phyloP scores from a whole-genome alignment of 1,139 yeast species.

The Yamadazyma mexicana region DNA sequence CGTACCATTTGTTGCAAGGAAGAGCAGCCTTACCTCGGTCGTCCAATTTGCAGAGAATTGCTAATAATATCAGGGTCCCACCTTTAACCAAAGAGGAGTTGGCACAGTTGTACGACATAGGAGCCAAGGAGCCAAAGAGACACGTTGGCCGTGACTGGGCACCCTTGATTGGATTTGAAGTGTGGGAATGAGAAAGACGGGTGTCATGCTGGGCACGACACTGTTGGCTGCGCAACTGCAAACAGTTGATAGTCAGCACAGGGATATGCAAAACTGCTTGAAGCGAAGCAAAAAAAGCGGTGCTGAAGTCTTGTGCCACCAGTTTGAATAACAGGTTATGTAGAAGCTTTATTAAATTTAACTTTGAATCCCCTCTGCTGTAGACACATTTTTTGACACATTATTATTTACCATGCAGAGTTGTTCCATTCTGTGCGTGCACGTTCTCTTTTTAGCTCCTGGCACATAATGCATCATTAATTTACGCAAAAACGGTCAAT shows the following conservation, averaged over 20 bases:
- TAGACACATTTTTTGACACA: neutral
- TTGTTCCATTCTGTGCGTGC: neutral
- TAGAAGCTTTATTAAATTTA: no score
- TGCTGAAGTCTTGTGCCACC: no score
- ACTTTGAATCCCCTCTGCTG: no score
- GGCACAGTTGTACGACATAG: conserved; percentile 39
- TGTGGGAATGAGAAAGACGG: neutral
- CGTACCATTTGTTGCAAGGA: conserved; percentile 38
- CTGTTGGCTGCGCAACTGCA: no score
- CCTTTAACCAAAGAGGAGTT: conserved; percentile 46
- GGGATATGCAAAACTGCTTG: neutral
- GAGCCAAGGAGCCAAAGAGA: conserved; percentile 42
- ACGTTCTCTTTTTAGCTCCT: no score
- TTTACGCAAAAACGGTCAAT: no score
- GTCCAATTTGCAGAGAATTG: conserved; percentile 38
- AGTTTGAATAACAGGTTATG: no score
- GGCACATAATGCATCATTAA: no score
- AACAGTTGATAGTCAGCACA: no score
- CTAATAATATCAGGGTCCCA: conserved; percentile 31
- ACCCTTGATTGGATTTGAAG: neutral
- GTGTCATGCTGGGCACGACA: neutral
- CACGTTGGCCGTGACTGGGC: conserved; percentile 19
- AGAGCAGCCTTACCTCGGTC: conserved; percentile 37
- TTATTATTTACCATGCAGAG: no score
- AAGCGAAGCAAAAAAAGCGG: neutral